Evolutionary conservation across 2,329 filamentous ascomycete genomes (phyloP), one percentile per base, ranked within the genome.

Genomic region (Rachicladosporium sp.): DNA sequence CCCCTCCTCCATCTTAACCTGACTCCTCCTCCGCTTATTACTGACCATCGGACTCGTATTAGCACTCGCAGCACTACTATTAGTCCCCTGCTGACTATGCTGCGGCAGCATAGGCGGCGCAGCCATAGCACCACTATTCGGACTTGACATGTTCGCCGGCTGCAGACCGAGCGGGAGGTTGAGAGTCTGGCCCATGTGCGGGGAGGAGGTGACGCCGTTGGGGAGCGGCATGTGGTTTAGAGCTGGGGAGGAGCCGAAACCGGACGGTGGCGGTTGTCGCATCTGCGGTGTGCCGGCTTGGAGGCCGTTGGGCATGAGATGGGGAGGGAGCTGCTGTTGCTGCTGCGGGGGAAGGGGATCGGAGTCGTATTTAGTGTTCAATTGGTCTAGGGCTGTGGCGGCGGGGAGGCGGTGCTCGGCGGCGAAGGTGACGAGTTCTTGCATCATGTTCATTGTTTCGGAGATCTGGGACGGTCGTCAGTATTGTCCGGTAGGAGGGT

Each of bases 381-480:
- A 66, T 30, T 65, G 63, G 33, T 68, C 61, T 40, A 79, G 59
- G n/a, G 74, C 71, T 48, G 76, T 65, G 13, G 64, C 61, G 3
- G 75, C 71, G 21, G 66, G 66, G 40, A 76, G 53, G 12, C 68
- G 63, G 47, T 74, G 65, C 36, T 69, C 63, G 41, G 73, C 66
- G 15, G 71, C 71, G 47, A 69, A 74, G 36, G 66, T 64, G 61
- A 79, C 76, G 29, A 80, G 58, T 43, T 69, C 66, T 42, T 69
- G 69, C 77, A 81, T 80, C 47, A 72, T 67, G 39, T 73, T 76
- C 55, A 80, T 71, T 23, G 75, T 78, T 57, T 81, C 78, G 43
- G 72, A 73, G 44, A 79, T 69, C 76, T 80, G 40, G 35, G 37
- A 32, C 35, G 33, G 40, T 31, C 40, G 38, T 41, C 38, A 41